These are phyloP conservation scores for Curvularia eragrostidis DNA, from an alignment of 2,329 filamentous ascomycete genomes.

Conservation along the genomic window DNA sequence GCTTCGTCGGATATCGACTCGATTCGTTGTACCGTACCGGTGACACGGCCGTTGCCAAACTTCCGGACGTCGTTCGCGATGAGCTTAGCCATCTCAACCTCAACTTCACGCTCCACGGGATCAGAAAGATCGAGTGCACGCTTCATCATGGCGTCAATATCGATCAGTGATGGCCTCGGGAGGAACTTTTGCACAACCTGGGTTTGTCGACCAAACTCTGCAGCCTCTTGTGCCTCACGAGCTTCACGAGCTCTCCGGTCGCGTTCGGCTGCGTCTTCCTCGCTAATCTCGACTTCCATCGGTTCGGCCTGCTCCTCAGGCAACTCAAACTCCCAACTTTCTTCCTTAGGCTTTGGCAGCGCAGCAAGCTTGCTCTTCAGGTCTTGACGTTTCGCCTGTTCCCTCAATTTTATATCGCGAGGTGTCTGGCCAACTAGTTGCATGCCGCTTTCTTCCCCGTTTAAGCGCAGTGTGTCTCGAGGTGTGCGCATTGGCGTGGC, in stretches of 20 bases:
- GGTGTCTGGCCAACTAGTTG: slow-evolving; percentile 76
- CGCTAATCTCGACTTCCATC: slow-evolving; percentile 59
- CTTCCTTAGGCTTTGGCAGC: slow-evolving; percentile 90
- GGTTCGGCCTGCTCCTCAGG: slow-evolving; percentile 79
- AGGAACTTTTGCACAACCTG: slow-evolving; percentile 89
- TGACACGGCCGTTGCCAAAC: slow-evolving; percentile 73
- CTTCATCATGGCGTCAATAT: slow-evolving; percentile 72
- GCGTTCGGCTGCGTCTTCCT: slow-evolving; percentile 74
- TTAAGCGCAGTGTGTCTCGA: slow-evolving; percentile 84
- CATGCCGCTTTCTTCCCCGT: slow-evolving; percentile 69
- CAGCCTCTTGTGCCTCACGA: slow-evolving; percentile 67
- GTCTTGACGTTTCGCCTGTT: slow-evolving; percentile 71
- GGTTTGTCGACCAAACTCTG: slow-evolving; percentile 81
- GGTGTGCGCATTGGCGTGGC: slow-evolving; percentile 88
- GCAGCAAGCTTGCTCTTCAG: slow-evolving; percentile 77
- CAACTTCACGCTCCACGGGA: slow-evolving; percentile 72
- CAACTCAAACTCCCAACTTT: slow-evolving; percentile 91
- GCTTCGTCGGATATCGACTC: slow-evolving; percentile 72
- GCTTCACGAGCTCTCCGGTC: slow-evolving; percentile 71
- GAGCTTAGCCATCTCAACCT: slow-evolving; percentile 77
- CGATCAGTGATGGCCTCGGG: slow-evolving; percentile 76
- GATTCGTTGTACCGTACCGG: slow-evolving; percentile 66
- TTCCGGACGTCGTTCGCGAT: slow-evolving; percentile 82
- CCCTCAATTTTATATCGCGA: slow-evolving; percentile 73
- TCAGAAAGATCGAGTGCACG: slow-evolving; percentile 67